These are phyloP conservation scores for Sarocladium strictum DNA, from an alignment of 2,329 filamentous ascomycete genomes.

Conservation along the genomic window DNA sequence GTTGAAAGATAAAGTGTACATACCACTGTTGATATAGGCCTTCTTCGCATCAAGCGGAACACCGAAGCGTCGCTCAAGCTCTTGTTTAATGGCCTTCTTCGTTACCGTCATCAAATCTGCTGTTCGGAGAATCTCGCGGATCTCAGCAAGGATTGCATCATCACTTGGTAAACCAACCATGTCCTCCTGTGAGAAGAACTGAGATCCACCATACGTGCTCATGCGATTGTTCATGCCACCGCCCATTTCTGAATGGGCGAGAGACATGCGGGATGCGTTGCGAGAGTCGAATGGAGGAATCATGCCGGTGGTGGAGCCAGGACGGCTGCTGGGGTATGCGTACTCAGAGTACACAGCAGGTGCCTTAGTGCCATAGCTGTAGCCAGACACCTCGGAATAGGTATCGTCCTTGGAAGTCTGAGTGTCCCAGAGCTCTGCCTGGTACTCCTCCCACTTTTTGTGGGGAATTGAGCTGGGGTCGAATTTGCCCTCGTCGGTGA, in stretches of 20 bases:
- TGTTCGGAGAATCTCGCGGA: constrained; percentile 84
- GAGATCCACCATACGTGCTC: constrained; percentile 55
- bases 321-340: constrained; percentile 53
- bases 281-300: constrained; percentile 37
- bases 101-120: constrained; percentile 97
- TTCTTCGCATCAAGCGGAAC: constrained; percentile 81
- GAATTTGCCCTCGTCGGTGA: constrained; percentile 97
- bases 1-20: constrained; percentile 28
- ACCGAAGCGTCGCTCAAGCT: constrained; percentile 86
- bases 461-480: constrained; percentile 87
- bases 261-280: constrained; percentile 65
- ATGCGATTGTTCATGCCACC: constrained; percentile 39
- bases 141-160: constrained; percentile 86
- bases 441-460: constrained; percentile 99
- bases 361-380: constrained; percentile 88
- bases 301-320: constrained; percentile 48
- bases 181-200: constrained; percentile 59
- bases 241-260: constrained; percentile 66
- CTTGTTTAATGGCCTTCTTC: constrained; percentile 95
- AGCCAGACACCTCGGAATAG: constrained; percentile 83
- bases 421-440: constrained; percentile 94
- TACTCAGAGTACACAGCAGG: constrained; percentile 64
- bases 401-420: constrained; percentile 78
- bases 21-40: constrained; percentile 90
- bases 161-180: constrained; percentile 76